Base-by-base conservation (phyloP, 1,284 basidiomycete genomes). In the Flammula alnicola region DNA sequence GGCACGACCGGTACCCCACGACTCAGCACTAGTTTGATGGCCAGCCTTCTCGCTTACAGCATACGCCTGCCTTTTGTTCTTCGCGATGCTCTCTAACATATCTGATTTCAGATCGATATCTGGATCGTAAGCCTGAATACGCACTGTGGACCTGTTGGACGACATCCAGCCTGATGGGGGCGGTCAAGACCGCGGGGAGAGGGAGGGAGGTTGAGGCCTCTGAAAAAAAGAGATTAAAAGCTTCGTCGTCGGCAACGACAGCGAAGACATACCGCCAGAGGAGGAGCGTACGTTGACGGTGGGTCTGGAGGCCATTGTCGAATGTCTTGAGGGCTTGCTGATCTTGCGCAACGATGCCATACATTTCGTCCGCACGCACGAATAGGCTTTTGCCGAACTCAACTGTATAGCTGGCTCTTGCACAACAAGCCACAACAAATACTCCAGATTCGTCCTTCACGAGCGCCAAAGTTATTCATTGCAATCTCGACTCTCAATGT, bases 1-100 rank as follows among this genome's bases (percentile, higher is more conserved):
- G 65, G 97, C 97, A 79, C 97, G 95, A 90, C 96, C 96, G 63
- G 96, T 99, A 80, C 96, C 96, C 96, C 96, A 99, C 44, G 97
- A 99, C 76, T 96, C 94, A 60, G 96, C 96, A 59, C 89, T 93
- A 66, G 97, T 99, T 78, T 99, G 96, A 81, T 98, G 94, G 68
- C 97, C 97, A 60, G 97, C 97, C 78, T 98, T 97, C 78, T 91
- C 90, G 72, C 88, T 91, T 68, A 99, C 97, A 66, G 95, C 81
- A 79, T 99, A 98, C 41, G 96, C 87, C 80, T 99, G 96, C 64
- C 95, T 87, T 79, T 87, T 93, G 88, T 98, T 98, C 88, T 98
- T 98, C 61, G 94, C 93, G 67, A 98, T 88, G 79, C 93, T 95
- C 86, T 97, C 93, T 96, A 72, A 8, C 37, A 49, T n/a, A 26